Percentiles rank a stretch among this genome's conserved stretches.
These are phyloP conservation scores for Aspergillus tubingensis DNA, from an alignment of 2,329 filamentous ascomycete genomes.

Conservation along the genomic window DNA sequence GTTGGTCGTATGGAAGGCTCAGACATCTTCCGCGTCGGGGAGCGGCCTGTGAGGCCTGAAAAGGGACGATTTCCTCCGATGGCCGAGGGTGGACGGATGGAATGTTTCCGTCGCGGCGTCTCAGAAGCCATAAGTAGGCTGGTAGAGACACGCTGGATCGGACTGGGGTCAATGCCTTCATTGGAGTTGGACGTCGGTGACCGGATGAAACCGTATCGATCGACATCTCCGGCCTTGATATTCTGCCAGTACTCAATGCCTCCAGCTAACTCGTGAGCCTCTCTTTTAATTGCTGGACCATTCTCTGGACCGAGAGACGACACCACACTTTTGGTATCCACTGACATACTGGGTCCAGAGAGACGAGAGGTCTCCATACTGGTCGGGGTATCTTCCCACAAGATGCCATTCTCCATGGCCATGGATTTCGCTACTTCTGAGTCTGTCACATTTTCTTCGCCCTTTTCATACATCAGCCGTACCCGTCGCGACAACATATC, in stretches of 20 bases:
- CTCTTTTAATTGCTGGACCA: slow-evolving; percentile 47
- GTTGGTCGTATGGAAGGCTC: slow-evolving; percentile 48
- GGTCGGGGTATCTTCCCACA: slow-evolving; percentile 42
- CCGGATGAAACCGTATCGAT: slow-evolving; percentile 66
- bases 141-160: slow-evolving; percentile 62
- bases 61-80: slow-evolving; percentile 49
- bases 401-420: slow-evolving; percentile 40
- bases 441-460: slow-evolving; percentile 56
- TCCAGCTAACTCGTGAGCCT: slow-evolving; percentile 60
- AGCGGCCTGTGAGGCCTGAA: slow-evolving; percentile 42
- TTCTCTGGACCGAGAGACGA: slow-evolving; percentile 32
- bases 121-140: slow-evolving; percentile 59
- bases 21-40: slow-evolving; percentile 43
- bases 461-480: slow-evolving; percentile 64
- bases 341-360: slow-evolving; percentile 30
- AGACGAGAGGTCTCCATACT: slow-evolving; percentile 33
- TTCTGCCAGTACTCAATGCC: slow-evolving; percentile 68
- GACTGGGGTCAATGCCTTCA: slow-evolving; percentile 38
- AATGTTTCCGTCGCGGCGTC: slow-evolving; percentile 56
- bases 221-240: slow-evolving; percentile 60
- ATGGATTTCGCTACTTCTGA: slow-evolving; percentile 41
- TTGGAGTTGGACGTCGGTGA: slow-evolving; percentile 28
- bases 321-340: slow-evolving; percentile 29
- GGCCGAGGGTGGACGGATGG: slow-evolving; percentile 53
- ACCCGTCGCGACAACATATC: slow-evolving; percentile 64